Evolutionary conservation across 1,139 yeast genomes (phyloP).

Genomic region (Hyphopichia wangnamkhiaoensis): DNA sequence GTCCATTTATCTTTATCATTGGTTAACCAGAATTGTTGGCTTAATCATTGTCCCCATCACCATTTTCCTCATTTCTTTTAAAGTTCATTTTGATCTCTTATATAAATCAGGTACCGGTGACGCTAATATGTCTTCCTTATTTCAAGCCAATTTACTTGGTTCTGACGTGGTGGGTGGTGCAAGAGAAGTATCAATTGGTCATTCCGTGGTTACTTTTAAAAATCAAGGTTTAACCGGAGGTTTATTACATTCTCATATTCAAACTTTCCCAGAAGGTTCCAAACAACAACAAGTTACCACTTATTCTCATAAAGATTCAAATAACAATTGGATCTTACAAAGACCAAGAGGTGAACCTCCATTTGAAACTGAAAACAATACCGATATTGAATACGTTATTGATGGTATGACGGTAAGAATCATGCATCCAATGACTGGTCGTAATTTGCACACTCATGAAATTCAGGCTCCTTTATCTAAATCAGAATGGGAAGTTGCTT

Average conservation of each 20-base stretch:
- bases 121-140: slow-evolving; percentile 93
- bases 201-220: slow-evolving; percentile 77
- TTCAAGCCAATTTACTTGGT: slow-evolving; percentile 90
- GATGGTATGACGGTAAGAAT: slow-evolving; percentile 80
- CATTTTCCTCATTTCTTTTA: slow-evolving; percentile 66
- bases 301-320: slow-evolving; percentile 86
- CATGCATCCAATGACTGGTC: slow-evolving; percentile 77
- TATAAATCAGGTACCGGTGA: slow-evolving; percentile 89
- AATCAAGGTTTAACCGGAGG: slow-evolving; percentile 94
- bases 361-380: slow-evolving; percentile 52
- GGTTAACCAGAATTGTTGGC: slow-evolving; percentile 63
- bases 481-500: slow-evolving; percentile 79
- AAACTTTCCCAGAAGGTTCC: slow-evolving; percentile 92
- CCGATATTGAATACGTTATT: slow-evolving; percentile 57
- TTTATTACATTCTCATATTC: slow-evolving; percentile 90
- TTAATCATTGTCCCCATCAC: slow-evolving; percentile 62
- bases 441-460: slow-evolving; percentile 88
- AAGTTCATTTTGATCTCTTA: slow-evolving; percentile 71
- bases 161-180: slow-evolving; percentile 85
- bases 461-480: slow-evolving; percentile 79
- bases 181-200: slow-evolving; percentile 78
- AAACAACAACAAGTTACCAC: slow-evolving; percentile 96
- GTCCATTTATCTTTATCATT: slow-evolving; percentile 55
- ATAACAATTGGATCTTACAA: slow-evolving; percentile 89
- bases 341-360: slow-evolving; percentile 62